These are phyloP conservation scores for Aureobasidium mangrovei DNA, from an alignment of 2,329 filamentous ascomycete genomes.

Conservation along the genomic window DNA sequence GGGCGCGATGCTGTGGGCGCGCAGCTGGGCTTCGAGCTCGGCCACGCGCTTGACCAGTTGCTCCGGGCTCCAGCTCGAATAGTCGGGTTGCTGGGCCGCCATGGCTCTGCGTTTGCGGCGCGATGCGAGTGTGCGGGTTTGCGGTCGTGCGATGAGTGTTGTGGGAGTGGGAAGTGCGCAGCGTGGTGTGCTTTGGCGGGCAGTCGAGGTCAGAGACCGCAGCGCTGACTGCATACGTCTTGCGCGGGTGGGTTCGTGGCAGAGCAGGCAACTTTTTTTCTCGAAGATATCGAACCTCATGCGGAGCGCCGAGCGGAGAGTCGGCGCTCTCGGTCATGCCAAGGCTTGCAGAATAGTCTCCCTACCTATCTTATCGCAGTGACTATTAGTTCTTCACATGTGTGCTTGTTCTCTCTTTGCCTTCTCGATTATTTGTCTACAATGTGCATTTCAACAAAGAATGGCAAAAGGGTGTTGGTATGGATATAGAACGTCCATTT, in stretches of 20 bases:
- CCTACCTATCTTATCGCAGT: no score
- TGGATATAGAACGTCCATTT: no score
- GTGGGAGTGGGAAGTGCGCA: neutral
- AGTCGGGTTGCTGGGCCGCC: conserved; percentile 1
- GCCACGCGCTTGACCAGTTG: conserved; percentile 60
- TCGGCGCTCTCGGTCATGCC: no score
- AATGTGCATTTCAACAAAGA: no score
- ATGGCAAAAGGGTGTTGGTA: no score
- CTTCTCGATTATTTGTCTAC: no score
- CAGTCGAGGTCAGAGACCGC: neutral
- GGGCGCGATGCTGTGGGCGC: conserved; percentile 19
- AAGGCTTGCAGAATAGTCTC: no score
- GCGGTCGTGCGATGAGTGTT: neutral
- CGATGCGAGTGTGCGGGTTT: neutral
- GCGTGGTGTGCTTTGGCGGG: neutral
- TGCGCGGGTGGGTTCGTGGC: neutral
- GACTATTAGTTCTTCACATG: no score
- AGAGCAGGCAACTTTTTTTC: neutral
- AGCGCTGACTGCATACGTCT: neutral
- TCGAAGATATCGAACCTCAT: neutral
- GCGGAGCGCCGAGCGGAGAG: no score
- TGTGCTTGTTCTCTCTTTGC: no score
- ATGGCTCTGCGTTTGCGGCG: conserved; percentile 3
- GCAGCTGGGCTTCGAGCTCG: conserved; percentile 58
- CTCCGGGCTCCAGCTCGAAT: conserved; percentile 25